Evolutionary conservation across 1,284 basidiomycete species (phyloP), one percentile per base, ranked within the genome.

Genomic region (Trametes pubescens): DNA sequence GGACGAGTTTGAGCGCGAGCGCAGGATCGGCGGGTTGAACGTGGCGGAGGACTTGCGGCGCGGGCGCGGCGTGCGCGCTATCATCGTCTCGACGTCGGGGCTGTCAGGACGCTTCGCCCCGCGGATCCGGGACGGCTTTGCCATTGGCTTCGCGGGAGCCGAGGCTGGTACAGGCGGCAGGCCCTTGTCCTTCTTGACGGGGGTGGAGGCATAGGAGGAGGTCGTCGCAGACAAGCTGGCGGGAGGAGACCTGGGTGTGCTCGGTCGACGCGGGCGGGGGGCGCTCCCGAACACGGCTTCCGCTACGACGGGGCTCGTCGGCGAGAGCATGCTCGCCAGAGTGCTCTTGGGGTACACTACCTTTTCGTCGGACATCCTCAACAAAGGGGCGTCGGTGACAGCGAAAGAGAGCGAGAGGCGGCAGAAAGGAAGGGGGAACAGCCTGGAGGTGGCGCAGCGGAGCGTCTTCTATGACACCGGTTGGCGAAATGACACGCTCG

Each of bases 31-130:
- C 40, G 66, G 51, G 47, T 51, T 57, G 48, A 71, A 62, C 11
- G 71, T 69, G 8, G 71, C 71, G 0, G 75, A 73, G 5, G 74
- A 72, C 57, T 68, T 69, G 49, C 76, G 73, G 4, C 78, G 73
- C 6, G 83, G 82, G 0, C 81, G 77, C 0, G 84, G 82, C 0
- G 84, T 86, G 7, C 72, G 72, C 11, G 80, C 79, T 13, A 87
- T 71, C 63, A 86, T 83, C 18, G 77, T 69, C 6, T 75, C 72
- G 51, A 86, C 81, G 66, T 86, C 85, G 0, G 85, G 85, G 60
- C 82, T 84, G 16, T 69, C 68, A 22, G 75, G 66, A 49, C 75
- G 63, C 46, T 61, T 59, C 21, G 48, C 64, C 9, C 59, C 46
- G 32, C 64, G 61, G 34, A 44, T 44, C 46, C 62, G 61, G 44